Evolutionary conservation across 164 flowering plant genomes (phyloP).

Genomic region (Vitis amurensis): DNA sequence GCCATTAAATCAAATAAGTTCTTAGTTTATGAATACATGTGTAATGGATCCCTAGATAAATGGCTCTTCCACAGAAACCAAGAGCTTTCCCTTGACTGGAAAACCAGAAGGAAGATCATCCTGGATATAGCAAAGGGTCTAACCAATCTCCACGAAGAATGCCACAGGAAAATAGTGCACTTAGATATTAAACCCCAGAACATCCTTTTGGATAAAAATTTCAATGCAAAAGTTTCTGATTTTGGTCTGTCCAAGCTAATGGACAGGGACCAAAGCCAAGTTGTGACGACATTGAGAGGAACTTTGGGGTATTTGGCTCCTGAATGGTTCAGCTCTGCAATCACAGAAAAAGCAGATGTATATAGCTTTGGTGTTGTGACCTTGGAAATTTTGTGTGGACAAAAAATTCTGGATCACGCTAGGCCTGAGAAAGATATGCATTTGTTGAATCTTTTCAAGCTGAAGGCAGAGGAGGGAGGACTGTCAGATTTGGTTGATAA

Average conservation of each 20-base stretch:
- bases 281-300: not conserved
- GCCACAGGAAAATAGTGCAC: not conserved
- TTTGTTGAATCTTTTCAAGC: constrained; percentile 5
- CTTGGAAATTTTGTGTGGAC: constrained; percentile 20
- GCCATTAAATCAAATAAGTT: constrained; percentile 14
- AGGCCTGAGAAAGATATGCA: constrained; percentile 10
- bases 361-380: constrained; percentile 23
- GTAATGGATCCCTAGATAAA: not conserved
- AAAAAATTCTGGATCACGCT: constrained; percentile 19
- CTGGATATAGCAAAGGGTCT: not conserved
- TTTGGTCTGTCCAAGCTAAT: constrained; percentile 26
- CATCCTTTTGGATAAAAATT: not conserved
- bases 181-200: not conserved
- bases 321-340: constrained; percentile 1
- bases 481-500: constrained; percentile 20
- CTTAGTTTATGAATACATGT: constrained; percentile 22
- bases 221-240: constrained; percentile 18
- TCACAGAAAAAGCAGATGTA: constrained; percentile 23
- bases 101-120: not conserved
- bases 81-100: not conserved
- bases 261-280: not conserved
- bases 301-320: not conserved
- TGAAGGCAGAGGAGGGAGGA: constrained; percentile 10
- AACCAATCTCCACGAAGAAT: not conserved
- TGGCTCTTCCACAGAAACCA: constrained; percentile 1